Conservation (phyloP, 768 basidiomycete genomes). For the Mycena metata region DNA sequence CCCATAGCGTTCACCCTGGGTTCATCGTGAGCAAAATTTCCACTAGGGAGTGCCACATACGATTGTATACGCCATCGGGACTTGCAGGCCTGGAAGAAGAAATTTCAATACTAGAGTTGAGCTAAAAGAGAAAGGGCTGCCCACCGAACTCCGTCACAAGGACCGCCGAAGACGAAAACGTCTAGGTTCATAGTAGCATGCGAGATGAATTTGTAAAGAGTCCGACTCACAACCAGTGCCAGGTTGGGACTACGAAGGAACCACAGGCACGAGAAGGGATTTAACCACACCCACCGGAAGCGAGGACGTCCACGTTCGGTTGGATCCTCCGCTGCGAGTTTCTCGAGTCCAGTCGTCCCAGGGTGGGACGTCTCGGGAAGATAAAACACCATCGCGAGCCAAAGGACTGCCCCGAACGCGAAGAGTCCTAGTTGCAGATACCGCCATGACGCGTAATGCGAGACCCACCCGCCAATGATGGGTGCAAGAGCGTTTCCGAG, state of each 20-base stretch:
- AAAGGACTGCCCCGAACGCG: slow-evolving; percentile 53
- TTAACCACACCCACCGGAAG: slow-evolving; percentile 60
- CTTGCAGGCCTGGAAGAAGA: slow-evolving; percentile 59
- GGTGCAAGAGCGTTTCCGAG: slow-evolving; percentile 76
- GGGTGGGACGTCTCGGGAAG: slow-evolving; percentile 82
- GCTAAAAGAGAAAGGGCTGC: slow-evolving; percentile 24
- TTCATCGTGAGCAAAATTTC: background rate
- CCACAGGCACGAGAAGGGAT: slow-evolving; percentile 67
- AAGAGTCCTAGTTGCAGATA: slow-evolving; percentile 65
- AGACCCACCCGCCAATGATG: slow-evolving; percentile 68
- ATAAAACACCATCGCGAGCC: slow-evolving; percentile 56
- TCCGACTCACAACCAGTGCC: slow-evolving; percentile 61
- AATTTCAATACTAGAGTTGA: slow-evolving; percentile 33
- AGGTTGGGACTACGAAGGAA: slow-evolving; percentile 74
- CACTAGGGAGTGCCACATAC: slow-evolving; percentile 52
- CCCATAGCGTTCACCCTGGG: slow-evolving; percentile 68
- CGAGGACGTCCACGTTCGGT: background rate
- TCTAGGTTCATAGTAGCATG: slow-evolving; percentile 36
- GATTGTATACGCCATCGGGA: slow-evolving; percentile 77
- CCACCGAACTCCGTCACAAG: slow-evolving; percentile 59
- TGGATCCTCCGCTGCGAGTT: slow-evolving; percentile 40
- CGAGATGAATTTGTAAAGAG: background rate
- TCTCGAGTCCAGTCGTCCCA: slow-evolving; percentile 67
- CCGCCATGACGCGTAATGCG: slow-evolving; percentile 77
- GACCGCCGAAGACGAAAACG: slow-evolving; percentile 47